Base-by-base conservation (phyloP, 164 flowering plant species). In the Chimonanthus praecox region DNA sequence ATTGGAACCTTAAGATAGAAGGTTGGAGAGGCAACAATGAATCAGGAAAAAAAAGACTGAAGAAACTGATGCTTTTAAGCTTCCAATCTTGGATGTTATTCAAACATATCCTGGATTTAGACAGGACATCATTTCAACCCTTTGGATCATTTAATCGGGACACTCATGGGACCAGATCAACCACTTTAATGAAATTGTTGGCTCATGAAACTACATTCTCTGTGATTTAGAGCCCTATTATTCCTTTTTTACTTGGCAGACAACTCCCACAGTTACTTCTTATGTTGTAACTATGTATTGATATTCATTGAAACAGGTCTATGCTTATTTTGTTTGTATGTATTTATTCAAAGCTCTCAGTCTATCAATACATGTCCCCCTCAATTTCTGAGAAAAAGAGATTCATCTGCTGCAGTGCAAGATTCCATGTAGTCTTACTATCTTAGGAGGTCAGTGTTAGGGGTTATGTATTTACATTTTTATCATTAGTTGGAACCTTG, bases 291-390 rank as follows among this genome's bases (percentile, higher is more conserved):
- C 51, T 20, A 48, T 48, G 6, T 49, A 64, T 74, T 43, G 7
- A 4, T 15, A 67, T 71, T 67, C 78, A 20, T 48, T 82, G 77
- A 49, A 73, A 74, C 92, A 94, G 98, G 95, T 64, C 78, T 92
- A 73, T 92, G 98, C 85, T 74, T 94, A 74, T 89, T 90, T 77
- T 91, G 97, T 73, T 78, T 88, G 46, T 88, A 80, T 81, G 73
- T 85, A 83, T 67, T 88, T 43, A 82, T 75, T n/a, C 88, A 88
- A 76, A 83, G 80, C 80, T 85, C 85, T 4, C 81, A 74, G 61
- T 64, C 82, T 49, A 71, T 80, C 64, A 77, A 81, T 63, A 62
- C 78, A n/a, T 74, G 70, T 44, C 58, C 80, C 7, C 69, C 85
- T 61, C 80, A 73, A 67, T 76, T 83, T 18, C 76, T 82, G 44